These are phyloP conservation scores for Primulina huaijiensis DNA, from an alignment of 257 asterid genomes.

Conservation along the genomic window DNA sequence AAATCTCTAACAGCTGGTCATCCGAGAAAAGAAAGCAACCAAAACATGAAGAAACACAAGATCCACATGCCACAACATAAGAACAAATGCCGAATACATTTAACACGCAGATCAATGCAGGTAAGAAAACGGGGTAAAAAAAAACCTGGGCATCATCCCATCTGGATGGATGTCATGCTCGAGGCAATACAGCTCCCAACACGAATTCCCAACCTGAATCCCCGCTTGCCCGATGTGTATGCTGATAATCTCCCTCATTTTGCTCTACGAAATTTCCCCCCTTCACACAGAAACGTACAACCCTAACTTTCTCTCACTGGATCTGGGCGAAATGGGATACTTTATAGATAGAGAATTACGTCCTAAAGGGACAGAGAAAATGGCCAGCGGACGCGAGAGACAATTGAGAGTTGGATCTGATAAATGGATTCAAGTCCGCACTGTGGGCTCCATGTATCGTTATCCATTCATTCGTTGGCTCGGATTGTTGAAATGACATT, in stretches of 20 bases:
- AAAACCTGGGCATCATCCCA: constrained; percentile 17
- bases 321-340: not conserved
- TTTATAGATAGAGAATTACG: not conserved
- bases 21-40: not conserved
- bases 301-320: not conserved
- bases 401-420: not conserved
- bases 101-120: not conserved
- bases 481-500: not conserved
- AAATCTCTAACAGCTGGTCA: not conserved
- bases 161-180: constrained; percentile 12
- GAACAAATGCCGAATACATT: not conserved
- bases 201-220: constrained; percentile 18
- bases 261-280: not conserved
- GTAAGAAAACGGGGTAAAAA: not conserved
- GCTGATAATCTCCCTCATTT: constrained; percentile 11
- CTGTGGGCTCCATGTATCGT: not conserved
- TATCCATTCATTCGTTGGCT: not conserved
- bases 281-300: not conserved
- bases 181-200: constrained; percentile 16
- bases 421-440: not conserved
- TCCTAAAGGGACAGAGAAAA: not conserved
- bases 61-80: not conserved
- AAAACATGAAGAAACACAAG: not conserved
- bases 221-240: constrained; percentile 15
- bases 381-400: not conserved